Base-by-base conservation (phyloP, 805 yeast species). In the Sporopachydermia lactativora region DNA sequence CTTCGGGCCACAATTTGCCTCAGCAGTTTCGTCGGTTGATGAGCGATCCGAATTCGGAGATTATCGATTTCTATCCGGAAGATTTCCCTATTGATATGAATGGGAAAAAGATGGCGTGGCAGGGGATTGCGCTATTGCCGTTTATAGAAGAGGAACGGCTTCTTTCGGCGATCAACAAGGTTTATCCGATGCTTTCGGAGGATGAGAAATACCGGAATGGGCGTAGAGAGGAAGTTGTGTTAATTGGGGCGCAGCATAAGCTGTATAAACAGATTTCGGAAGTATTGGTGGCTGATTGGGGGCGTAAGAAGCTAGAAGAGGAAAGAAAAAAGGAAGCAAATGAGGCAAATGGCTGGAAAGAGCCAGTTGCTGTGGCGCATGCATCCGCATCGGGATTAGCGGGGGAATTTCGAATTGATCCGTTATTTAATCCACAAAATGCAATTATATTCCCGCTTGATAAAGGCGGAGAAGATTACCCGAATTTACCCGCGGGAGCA, bases 61-160 rank as follows among this genome's bases (percentile, higher is more conserved):
- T 88, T 45, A 78, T 82, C 47, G 96, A 88, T 52, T 88, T 86
- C 49, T 88, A 88, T 52, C 97, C 97, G 0, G 82, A 74, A 43
- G 79, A 82, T 19, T 88, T 88, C 60, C 73, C 78, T 37, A 79
- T 88, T 47, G 97, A 88, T 60, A 85, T 88, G 95, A 86, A 88
- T 54, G 97, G 97, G 18, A 83, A 84, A 49, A 85, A 82, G 49
- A 81, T 81, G 84, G 68, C 89, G 39, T 88, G 97, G 97, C 94
- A 85, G 55, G 96, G 95, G 41, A 81, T 88, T 51, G 88, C 94
- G 1, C 60, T 88, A 35, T 62, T 88, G 42, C 96, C 97, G 0
- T 88, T 88, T 49, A 89, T 88, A 49, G 95, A 88, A 51, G 95
- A 84, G 51, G 58, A 58, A n/a, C 64, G 94, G 49, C 64, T 88